Conservation (phyloP, 202 grass and related monocot genomes). For the Cymbopogon flexuosus region DNA sequence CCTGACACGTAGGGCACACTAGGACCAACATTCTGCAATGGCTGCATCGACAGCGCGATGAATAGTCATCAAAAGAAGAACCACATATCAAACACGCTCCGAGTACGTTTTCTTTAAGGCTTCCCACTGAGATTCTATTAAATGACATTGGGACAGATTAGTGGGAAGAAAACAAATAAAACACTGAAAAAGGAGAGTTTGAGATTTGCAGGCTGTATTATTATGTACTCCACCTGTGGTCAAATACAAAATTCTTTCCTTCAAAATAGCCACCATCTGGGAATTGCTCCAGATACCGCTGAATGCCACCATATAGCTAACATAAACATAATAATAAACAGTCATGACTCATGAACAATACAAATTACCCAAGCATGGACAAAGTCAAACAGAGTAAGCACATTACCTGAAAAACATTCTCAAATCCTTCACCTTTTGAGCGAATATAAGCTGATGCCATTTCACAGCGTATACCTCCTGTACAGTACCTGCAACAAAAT, state of each 20-base stretch:
- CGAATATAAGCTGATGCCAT: slow-evolving; percentile 92
- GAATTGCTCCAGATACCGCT: slow-evolving; percentile 87
- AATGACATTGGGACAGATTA: background rate
- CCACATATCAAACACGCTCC: slow-evolving; percentile 69
- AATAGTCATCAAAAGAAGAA: slow-evolving; percentile 82
- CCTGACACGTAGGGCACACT: slow-evolving; percentile 71
- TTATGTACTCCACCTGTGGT: slow-evolving; percentile 48
- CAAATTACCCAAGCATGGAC: background rate
- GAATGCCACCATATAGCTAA: slow-evolving; percentile 87
- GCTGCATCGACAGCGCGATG: slow-evolving; percentile 59
- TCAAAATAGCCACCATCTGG: slow-evolving; percentile 90
- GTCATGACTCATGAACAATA: background rate
- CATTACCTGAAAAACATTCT: slow-evolving; percentile 83
- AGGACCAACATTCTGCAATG: slow-evolving; percentile 81
- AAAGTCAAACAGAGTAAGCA: background rate
- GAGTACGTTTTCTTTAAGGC: slow-evolving; percentile 51
- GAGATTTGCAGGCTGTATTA: background rate
- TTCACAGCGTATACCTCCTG: slow-evolving; percentile 86
- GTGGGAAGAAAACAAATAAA: background rate
- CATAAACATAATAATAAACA: slow-evolving; percentile 31
- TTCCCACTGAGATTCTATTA: slow-evolving; percentile 75
- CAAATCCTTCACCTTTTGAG: slow-evolving; percentile 78
- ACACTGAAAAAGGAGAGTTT: background rate
- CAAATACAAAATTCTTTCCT: slow-evolving; percentile 98
- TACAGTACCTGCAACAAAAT: slow-evolving; percentile 70